These are phyloP conservation scores for Stephania japonica DNA, from an alignment of 164 flowering plant genomes.

Conservation along the genomic window DNA sequence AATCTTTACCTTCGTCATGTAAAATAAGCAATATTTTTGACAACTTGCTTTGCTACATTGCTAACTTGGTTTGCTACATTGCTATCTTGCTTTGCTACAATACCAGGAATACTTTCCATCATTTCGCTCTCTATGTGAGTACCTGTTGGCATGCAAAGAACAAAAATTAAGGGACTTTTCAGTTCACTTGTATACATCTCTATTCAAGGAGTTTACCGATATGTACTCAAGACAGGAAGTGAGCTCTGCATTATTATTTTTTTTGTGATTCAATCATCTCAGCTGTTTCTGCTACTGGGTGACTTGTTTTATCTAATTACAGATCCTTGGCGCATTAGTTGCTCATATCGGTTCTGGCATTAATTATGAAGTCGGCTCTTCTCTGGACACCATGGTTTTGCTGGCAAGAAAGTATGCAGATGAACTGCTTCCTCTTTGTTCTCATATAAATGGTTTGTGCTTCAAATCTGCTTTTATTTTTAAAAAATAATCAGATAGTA, in stretches of 20 bases:
- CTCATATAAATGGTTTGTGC: constrained; percentile 57
- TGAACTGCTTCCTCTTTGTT: constrained; percentile 55
- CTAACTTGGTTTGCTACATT: no score
- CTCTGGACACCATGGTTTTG: constrained; percentile 56
- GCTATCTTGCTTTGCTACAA: background rate
- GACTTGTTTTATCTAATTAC: constrained; percentile 12
- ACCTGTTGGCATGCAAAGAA: constrained; percentile 69
- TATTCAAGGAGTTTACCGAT: constrained; percentile 60
- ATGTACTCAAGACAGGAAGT: constrained; percentile 74
- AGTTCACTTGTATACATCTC: constrained; percentile 41
- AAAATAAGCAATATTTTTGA: background rate
- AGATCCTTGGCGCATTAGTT: constrained; percentile 73
- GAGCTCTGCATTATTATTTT: constrained; percentile 13
- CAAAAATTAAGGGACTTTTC: constrained; percentile 58
- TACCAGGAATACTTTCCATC: constrained; percentile 57
- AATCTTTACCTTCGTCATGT: background rate
- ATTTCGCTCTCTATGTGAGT: constrained; percentile 58
- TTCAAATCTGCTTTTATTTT: background rate
- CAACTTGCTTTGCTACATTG: background rate
- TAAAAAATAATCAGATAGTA: constrained; percentile 1
- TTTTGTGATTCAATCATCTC: background rate
- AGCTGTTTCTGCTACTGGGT: background rate
- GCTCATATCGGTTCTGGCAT: constrained; percentile 76
- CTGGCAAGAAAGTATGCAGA: constrained; percentile 49
- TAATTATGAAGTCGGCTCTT: constrained; percentile 62